Evolutionary conservation across 2,329 filamentous ascomycete species (phyloP), one percentile per base, ranked within the genome.

Genomic region (Ceratocystis cubensis): DNA sequence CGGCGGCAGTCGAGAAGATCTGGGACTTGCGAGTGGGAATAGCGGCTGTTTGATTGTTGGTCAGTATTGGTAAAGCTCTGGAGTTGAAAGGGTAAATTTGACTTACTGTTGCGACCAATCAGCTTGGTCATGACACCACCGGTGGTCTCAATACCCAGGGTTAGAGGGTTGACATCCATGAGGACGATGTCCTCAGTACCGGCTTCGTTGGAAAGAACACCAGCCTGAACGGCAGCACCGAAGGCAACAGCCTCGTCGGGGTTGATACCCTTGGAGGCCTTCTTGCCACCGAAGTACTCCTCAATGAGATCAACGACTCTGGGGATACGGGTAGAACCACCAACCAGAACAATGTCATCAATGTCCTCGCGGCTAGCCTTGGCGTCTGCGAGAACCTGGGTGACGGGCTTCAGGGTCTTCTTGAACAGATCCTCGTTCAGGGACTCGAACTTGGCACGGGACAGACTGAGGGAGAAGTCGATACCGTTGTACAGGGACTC

Each of bases 391-490:
- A 99, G 85, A 72, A 97, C 94, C 84, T 96, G 92, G 82, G 97
- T 91, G 71, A 97, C 94, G 67, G 94, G 93, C 86, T 96, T 96
- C 71, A 97, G 85, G 68, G 94, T 97, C 85, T 94, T 96, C 88
- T 96, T 96, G 88, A 97, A 97, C 69, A 97, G 87, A 74, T 97
- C 93, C 73, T 92, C 92, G 88, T 97, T 97, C 73, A 97, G 85
- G 81, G 97, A 93, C 81, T 99, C 94, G 74, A 99, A 97, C 85
- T 97, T 97, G 83, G 94, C 94, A 73, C 93, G 90, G 77, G 93
- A 96, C 65, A 99, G 85, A 70, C 91, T 96, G 86, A 97, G 93
- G 62, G 92, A 96, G 84, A 97, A 96, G 78, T 97, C 94, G 72
- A 96, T 88, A 81, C 94, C 94, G 73, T 96, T 86, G 80, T 90